phyloP scores from a whole-genome alignment of 2,329 filamentous ascomycete species.

The Uncinocarpus reesii region DNA sequence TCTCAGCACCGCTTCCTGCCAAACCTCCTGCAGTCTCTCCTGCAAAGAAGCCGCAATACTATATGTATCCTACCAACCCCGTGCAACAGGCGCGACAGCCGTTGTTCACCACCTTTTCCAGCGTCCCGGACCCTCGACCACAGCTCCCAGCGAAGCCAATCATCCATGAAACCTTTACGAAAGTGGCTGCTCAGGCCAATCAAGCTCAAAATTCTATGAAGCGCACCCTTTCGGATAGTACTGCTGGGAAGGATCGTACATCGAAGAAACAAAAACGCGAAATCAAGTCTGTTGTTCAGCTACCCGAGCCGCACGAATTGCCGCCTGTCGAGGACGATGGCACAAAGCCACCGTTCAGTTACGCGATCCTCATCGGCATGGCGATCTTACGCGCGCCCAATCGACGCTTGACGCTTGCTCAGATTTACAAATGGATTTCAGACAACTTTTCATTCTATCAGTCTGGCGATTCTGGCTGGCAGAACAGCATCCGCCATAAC shows the following conservation, averaged over 20 bases:
- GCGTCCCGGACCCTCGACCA: slow-evolving; percentile 23
- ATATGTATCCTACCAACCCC: slow-evolving; percentile 25
- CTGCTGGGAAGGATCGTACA: slow-evolving; percentile 59
- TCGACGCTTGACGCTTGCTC: slow-evolving; percentile 74
- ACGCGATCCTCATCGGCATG: slow-evolving; percentile 92
- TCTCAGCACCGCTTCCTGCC: slow-evolving; percentile 38
- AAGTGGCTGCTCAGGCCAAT: slow-evolving; percentile 28
- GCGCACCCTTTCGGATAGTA: slow-evolving; percentile 60
- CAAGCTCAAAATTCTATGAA: slow-evolving; percentile 40
- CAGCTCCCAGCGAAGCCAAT: not conserved
- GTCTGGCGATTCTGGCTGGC: slow-evolving; percentile 79
- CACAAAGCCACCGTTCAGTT: slow-evolving; percentile 80
- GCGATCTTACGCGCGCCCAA: slow-evolving; percentile 79
- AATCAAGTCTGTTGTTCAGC: slow-evolving; percentile 39
- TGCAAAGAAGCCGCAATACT: slow-evolving; percentile 32
- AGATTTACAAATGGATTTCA: slow-evolving; percentile 99
- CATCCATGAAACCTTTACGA: not conserved
- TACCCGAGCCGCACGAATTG: slow-evolving; percentile 70
- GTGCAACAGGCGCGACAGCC: slow-evolving; percentile 35
- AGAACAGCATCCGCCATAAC: slow-evolving; percentile 98
- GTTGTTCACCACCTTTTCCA: slow-evolving; percentile 43
- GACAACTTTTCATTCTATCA: slow-evolving; percentile 85
- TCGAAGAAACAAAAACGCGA: slow-evolving; percentile 60
- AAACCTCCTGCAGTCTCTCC: slow-evolving; percentile 39
- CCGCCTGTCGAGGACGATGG: slow-evolving; percentile 75